Percentiles rank a stretch among this genome's conserved stretches.
Evolutionary conservation across 331 rosid genomes (phyloP).

Genomic region (Malus hybrid): DNA sequence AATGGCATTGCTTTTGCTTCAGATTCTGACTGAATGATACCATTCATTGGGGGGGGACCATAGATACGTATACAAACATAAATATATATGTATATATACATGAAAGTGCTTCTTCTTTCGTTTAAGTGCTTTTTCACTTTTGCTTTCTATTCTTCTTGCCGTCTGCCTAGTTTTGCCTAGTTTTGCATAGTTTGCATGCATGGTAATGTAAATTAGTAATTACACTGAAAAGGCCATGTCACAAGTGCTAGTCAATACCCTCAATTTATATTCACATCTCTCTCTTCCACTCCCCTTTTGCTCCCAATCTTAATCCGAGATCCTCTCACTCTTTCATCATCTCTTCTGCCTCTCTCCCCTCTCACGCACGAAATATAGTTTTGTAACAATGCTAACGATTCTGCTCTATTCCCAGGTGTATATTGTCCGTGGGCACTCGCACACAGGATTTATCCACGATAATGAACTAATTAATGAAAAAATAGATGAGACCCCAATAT

Average conservation of each 20-base stretch:
- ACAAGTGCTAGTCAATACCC: neutral
- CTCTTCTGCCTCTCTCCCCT: neutral
- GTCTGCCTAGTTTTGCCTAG: neutral
- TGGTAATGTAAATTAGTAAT: neutral
- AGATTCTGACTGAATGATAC: constrained; percentile 4
- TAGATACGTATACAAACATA: no score
- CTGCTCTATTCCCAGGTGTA: no score
- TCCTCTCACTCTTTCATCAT: neutral
- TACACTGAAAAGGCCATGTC: neutral
- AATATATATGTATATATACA: no score
- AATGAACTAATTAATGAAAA: neutral
- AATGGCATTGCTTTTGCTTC: neutral
- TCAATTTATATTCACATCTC: no score
- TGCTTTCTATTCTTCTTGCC: neutral
- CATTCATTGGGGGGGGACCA: constrained; percentile 12
- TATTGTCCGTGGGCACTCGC: no score
- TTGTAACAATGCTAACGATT: no score
- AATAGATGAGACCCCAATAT: neutral
- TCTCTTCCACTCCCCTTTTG: no score
- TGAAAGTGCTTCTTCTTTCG: neutral
- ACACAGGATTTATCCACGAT: no score
- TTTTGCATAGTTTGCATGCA: constrained; percentile 1
- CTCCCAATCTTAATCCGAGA: neutral
- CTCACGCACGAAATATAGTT: no score
- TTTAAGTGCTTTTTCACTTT: neutral